phyloP scores from a whole-genome alignment of 352 stramenopile genomes.

The Phytophthora tubulina region DNA sequence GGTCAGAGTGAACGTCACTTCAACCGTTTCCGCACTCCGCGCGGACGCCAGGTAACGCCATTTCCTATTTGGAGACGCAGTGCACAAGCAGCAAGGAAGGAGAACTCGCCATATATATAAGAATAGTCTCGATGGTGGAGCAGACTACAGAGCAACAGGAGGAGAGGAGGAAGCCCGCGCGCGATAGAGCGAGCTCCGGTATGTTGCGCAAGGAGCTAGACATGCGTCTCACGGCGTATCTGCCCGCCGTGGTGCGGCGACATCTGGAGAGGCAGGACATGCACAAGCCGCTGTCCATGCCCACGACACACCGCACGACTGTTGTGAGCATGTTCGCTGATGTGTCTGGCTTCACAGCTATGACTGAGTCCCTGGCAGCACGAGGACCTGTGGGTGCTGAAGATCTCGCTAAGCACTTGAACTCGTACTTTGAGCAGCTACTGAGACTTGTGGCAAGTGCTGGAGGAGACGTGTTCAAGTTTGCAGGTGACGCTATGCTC shows the following conservation, averaged over 20 bases:
- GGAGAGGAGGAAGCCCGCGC: conserved; percentile 4
- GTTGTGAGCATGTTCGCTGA: conserved; percentile 95
- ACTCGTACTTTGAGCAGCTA: conserved; percentile 94
- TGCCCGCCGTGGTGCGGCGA: conserved; percentile 82
- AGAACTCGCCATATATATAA: background rate
- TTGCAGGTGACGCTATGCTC: conserved; percentile 96
- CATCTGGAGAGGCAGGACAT: conserved; percentile 75
- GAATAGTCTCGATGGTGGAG: no score
- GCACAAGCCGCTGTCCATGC: conserved; percentile 50
- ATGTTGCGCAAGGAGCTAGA: conserved; percentile 83
- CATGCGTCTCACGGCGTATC: conserved; percentile 83
- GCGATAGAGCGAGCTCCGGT: conserved; percentile 46
- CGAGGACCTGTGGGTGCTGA: conserved; percentile 89
- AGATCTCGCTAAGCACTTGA: conserved; percentile 92
- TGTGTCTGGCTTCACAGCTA: conserved; percentile 94
- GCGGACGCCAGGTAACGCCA: conserved; percentile 36
- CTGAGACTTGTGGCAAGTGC: conserved; percentile 83
- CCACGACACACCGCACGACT: conserved; percentile 76
- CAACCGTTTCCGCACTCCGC: conserved; percentile 19
- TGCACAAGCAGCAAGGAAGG: conserved; percentile 5
- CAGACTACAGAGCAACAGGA: background rate
- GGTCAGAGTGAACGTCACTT: conserved; percentile 46
- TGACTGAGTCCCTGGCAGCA: conserved; percentile 92
- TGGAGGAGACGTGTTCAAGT: conserved; percentile 94
- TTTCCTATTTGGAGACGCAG: conserved; percentile 44